phyloP scores from a whole-genome alignment of 2,329 filamentous ascomycete species.

The Setomelanomma holmii region DNA sequence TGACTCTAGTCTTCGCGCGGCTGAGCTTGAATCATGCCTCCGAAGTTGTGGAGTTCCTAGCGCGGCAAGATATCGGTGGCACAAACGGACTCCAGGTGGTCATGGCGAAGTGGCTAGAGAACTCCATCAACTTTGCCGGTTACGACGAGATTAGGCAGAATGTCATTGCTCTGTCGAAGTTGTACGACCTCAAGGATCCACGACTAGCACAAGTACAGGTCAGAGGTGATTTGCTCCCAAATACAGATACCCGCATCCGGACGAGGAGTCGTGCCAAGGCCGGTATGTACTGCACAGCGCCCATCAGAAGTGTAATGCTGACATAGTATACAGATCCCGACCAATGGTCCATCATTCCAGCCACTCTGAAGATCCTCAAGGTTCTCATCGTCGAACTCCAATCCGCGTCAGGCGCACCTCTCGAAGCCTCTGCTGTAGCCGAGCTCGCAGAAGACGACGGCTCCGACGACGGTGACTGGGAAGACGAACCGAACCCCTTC shows the following conservation, averaged over 20 bases:
- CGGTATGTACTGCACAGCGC: slow-evolving; percentile 60
- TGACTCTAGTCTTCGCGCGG: slow-evolving; percentile 93
- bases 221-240: slow-evolving; percentile 86
- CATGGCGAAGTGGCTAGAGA: slow-evolving; percentile 93
- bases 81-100: slow-evolving; percentile 88
- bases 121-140: slow-evolving; percentile 95
- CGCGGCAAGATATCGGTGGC: slow-evolving; percentile 79
- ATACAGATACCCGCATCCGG: slow-evolving; percentile 80
- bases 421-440: slow-evolving; percentile 65
- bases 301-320: background rate
- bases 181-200: slow-evolving; percentile 85
- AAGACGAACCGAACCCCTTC: slow-evolving; percentile 76
- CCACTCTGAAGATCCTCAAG: slow-evolving; percentile 94
- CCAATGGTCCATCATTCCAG: slow-evolving; percentile 84
- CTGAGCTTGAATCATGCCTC: slow-evolving; percentile 83
- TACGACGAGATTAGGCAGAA: slow-evolving; percentile 98
- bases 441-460: slow-evolving; percentile 74
- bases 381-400: slow-evolving; percentile 91
- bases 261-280: slow-evolving; percentile 88
- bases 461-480: slow-evolving; percentile 70
- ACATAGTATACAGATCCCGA: slow-evolving; percentile 71
- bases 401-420: slow-evolving; percentile 74
- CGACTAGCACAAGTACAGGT: slow-evolving; percentile 81
- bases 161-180: slow-evolving; percentile 89
- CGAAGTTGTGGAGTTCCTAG: slow-evolving; percentile 91